Conservation (phyloP, 164 flowering plant genomes). For the Stephania cephalantha region DNA sequence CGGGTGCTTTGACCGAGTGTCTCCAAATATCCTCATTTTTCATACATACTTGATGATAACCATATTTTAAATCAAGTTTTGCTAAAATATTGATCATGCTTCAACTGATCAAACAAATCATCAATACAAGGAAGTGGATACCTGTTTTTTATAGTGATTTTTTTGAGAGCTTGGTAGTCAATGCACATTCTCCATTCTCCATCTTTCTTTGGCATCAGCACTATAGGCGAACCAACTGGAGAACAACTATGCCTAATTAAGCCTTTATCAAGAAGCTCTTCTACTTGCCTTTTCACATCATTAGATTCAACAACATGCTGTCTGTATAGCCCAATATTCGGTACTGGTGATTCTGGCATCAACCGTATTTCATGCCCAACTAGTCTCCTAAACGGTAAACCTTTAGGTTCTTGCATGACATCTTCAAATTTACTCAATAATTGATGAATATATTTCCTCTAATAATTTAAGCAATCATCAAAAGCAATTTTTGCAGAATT, state of each 20-base stretch:
- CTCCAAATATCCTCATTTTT: no score
- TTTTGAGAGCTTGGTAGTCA: background rate
- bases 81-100: no score
- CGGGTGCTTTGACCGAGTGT: no score
- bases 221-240: background rate
- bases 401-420: background rate
- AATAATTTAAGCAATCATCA: background rate
- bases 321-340: no score
- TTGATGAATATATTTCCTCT: background rate
- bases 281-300: no score
- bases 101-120: no score
- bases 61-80: no score
- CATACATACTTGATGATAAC: no score
- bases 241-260: background rate
- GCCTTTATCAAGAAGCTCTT: slow-evolving; percentile 1
- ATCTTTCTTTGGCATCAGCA: slow-evolving; percentile 7
- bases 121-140: no score
- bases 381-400: background rate
- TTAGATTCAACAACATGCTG: background rate
- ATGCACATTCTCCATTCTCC: background rate
- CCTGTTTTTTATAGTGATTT: background rate
- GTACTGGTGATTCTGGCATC: background rate
- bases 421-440: background rate
- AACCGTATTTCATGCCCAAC: slow-evolving; percentile 3
- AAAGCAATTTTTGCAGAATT: background rate